phyloP scores from a whole-genome alignment of 768 basidiomycete genomes.

The Daedalea quercina region DNA sequence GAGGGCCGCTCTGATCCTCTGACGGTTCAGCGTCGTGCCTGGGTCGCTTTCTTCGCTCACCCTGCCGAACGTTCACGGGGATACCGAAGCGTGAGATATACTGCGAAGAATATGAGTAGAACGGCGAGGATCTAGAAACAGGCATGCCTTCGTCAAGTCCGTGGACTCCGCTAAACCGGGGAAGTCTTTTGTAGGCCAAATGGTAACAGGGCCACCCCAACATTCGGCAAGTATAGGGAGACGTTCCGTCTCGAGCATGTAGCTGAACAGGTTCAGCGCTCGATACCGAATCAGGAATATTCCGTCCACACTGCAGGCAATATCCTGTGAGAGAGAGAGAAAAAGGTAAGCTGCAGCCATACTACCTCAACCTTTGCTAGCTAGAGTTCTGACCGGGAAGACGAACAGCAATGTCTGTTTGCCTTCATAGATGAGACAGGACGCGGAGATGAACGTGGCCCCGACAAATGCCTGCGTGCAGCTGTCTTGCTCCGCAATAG shows the following conservation, averaged over 20 bases:
- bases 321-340: slow-evolving; percentile 38
- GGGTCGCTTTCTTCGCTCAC: too few relatives aligned
- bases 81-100: too few relatives aligned
- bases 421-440: slow-evolving; percentile 31
- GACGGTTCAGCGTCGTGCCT: too few relatives aligned
- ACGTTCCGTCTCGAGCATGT: not conserved
- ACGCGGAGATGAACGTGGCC: slow-evolving; percentile 36
- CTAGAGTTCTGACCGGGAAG: slow-evolving; percentile 39
- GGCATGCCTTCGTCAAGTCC: slow-evolving; percentile 52
- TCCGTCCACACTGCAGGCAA: slow-evolving; percentile 63
- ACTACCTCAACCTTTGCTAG: not conserved
- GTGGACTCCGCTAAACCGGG: slow-evolving; percentile 62
- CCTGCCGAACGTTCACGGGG: too few relatives aligned
- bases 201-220: slow-evolving; percentile 55
- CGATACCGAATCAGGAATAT: slow-evolving; percentile 60
- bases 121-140: too few relatives aligned
- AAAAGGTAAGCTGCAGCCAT: not conserved
- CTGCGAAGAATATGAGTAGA: too few relatives aligned
- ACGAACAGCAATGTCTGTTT: slow-evolving; percentile 51
- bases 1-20: too few relatives aligned
- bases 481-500: slow-evolving; percentile 42
- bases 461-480: slow-evolving; percentile 49
- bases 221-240: slow-evolving; percentile 51
- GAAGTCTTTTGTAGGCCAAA: slow-evolving; percentile 68
- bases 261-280: slow-evolving; percentile 46